Evolutionary conservation across 495 filamentous ascomycete species (phyloP), one percentile per base, ranked within the genome.

Genomic region (Neurospora sp.): DNA sequence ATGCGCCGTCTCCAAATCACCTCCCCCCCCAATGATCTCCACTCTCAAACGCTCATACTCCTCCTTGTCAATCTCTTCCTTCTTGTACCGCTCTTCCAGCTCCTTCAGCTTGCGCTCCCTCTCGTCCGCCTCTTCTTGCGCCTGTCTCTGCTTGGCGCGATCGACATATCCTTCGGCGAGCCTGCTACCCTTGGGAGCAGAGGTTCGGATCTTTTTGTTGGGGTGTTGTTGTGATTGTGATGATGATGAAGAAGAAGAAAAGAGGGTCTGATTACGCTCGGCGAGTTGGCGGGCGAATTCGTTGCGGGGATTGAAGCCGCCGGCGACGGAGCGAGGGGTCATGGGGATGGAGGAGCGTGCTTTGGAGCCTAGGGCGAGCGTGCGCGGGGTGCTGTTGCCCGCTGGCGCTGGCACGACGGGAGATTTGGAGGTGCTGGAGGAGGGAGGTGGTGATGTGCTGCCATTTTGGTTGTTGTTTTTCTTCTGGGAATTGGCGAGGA

Each of bases 231-330:
- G 80, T 59, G 53, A 61, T 27, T 31, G 31, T 31, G 48, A 31
- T 3, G 22, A 61, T 14, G 53, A 31, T 35, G 82, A 0, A 31
- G 27, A 3, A 31, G 27, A 31, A 31, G 27, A 31, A 0, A 31
- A 75, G n/a, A 46, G 42, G 7, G 81, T 78, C 70, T 84, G 85
- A 61, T 91, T 89, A 69, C 90, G 89, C 71, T 97, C 94, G 66
- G 92, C 91, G 31, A 97, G 84, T 82, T 98, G 96, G 66, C 90
- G 91, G 8, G 91, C 89, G 77, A 98, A 98, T 70, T 97, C 92
- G 68, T 87, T 82, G 41, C 85, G 85, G 14, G 53, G 53, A 44
- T 68, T 73, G 38, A 68, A 68, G 35, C 83, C 85, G 35, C 83
- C 85, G 74, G 84, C 84, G 20, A 96, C 85, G 11, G 89, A 90